A percentile compares a stretch with the other conserved stretches of the same genome.
Conservation (phyloP, 192 early-diverging fungal species). For the Entophlyctis helioformis region DNA sequence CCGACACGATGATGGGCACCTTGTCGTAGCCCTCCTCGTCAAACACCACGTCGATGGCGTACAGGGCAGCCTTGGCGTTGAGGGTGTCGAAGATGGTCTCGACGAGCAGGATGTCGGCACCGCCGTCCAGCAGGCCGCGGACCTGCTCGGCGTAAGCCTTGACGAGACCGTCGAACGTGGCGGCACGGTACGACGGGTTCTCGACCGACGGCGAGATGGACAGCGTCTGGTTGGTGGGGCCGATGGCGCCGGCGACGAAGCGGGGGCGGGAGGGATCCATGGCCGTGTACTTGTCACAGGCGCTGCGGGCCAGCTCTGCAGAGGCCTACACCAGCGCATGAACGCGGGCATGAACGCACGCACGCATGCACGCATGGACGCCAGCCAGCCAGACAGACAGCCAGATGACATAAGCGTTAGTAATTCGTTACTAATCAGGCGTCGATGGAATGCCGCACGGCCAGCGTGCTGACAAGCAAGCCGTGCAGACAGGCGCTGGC, state of each 20-base stretch:
- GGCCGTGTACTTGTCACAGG: constrained; percentile 67
- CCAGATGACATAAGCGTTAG: too few relatives aligned
- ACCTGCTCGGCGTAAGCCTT: constrained; percentile 83
- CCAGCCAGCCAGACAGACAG: too few relatives aligned
- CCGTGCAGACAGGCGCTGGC: too few relatives aligned
- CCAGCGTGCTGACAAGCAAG: too few relatives aligned
- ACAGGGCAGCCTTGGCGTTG: constrained; percentile 94
- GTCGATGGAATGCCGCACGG: too few relatives aligned
- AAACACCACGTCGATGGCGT: constrained; percentile 78
- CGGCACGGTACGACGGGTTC: constrained; percentile 87
- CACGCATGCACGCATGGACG: too few relatives aligned
- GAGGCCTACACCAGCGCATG: constrained; percentile 28
- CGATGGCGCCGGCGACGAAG: constrained; percentile 63
- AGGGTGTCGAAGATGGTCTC: constrained; percentile 97
- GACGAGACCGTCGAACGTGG: constrained; percentile 90
- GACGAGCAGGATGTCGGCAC: constrained; percentile 81
- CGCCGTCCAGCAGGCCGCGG: constrained; percentile 86
- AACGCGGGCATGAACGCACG: too few relatives aligned
- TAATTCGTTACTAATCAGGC: too few relatives aligned
- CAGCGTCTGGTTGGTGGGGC: constrained; percentile 89
- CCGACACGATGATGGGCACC: constrained; percentile 26
- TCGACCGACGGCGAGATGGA: constrained; percentile 97
- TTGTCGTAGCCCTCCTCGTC: constrained; percentile 59
- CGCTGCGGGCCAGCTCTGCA: constrained; percentile 72
- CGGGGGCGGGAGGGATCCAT: constrained; percentile 67